These are phyloP conservation scores for Wickerhamiella azymoides DNA, from an alignment of 805 yeast species.

Conservation along the genomic window DNA sequence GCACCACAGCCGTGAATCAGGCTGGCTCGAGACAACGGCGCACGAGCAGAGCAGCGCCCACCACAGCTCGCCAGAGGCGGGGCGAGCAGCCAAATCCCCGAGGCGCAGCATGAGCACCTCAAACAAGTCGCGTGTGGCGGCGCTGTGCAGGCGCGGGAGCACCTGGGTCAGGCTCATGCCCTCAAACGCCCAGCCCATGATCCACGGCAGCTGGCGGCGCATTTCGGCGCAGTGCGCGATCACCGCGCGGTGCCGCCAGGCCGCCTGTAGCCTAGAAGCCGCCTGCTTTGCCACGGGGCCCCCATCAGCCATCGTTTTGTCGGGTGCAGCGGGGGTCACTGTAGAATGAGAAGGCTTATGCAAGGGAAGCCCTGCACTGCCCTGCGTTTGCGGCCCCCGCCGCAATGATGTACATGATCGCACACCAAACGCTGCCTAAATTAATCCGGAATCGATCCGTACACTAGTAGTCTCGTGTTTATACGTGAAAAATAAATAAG, in stretches of 20 bases:
- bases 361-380: no score
- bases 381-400: no score
- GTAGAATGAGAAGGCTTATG: not conserved
- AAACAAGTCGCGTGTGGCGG: not conserved
- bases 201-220: not conserved
- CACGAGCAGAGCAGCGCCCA: not conserved
- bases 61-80: not conserved
- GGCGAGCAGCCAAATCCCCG: not conserved
- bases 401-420: no score
- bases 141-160: not conserved
- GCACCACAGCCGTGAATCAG: constrained; percentile 3
- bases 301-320: no score
- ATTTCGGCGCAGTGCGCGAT: not conserved
- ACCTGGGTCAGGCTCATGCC: not conserved
- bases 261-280: not conserved
- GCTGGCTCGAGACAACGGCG: not conserved
- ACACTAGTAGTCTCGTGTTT: no score
- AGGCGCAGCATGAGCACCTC: not conserved
- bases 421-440: no score
- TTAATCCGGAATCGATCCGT: no score
- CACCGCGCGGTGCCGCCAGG: not conserved
- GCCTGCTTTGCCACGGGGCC: not conserved
- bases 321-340: not conserved
- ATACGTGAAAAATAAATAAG: no score
- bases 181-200: not conserved